Evolutionary conservation across 345 rosid genomes (phyloP), one percentile per base, ranked within the genome.

Genomic region (Leavenworthia alabamica): DNA sequence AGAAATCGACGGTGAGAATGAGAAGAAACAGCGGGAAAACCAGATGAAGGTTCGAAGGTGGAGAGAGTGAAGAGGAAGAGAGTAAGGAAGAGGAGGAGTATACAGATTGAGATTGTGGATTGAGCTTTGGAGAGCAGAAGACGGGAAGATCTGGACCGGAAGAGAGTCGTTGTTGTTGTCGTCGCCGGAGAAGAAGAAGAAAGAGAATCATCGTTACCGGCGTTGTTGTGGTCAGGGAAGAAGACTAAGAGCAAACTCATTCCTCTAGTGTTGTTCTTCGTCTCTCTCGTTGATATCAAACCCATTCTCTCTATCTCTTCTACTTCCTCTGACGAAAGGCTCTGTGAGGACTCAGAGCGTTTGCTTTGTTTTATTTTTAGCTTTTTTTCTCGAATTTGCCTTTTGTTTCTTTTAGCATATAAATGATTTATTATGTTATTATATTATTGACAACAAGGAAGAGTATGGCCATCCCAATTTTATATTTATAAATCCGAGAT

Each of bases 51-150:
- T 15, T 91, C 98, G 68, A 91, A 86, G 29, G 97, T 86, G 48
- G 99, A 86, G 78, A 92, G 88, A 39, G 95, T 78, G 71, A 92
- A 92, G 72, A 89, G 77, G 36, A 89, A 86, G 56, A 92, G 86
- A 8, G 94, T 81, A 33, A 89, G 41, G 65, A 83, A 75, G 45
- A 93, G 72, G 5, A 89, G 71, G 58, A 93, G 80, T 56, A 75
- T 78, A 9, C 97, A 93, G 56, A 89, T 78, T 5, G 97, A 86
- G 62, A 93, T 78, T 3, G 96, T 93, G 56, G 85, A 89, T 66
- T 83, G 95, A 35, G 97, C 89, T 72, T 80, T 89, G 20, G 77
- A 56, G 41, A 83, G 75, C 16, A 89, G 78, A 33, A 72, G 72
- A 60, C 63, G 67, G 4, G 72, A 72, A 39, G 76, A 72, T 72